phyloP scores from a whole-genome alignment of 2,329 filamentous ascomycete genomes.

The Stachybotrys elegans region DNA sequence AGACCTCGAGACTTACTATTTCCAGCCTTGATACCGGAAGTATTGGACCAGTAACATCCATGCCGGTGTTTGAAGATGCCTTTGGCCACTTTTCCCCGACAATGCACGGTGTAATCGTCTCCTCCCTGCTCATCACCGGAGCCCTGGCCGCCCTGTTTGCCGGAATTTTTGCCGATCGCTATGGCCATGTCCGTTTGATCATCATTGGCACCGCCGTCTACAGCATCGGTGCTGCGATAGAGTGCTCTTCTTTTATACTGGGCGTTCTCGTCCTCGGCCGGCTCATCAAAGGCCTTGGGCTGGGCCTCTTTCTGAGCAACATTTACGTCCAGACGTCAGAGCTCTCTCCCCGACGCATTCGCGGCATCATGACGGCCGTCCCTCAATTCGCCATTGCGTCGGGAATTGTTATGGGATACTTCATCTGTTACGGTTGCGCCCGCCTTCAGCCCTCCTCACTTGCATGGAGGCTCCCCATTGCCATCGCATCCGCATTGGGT shows the following conservation, averaged over 20 bases:
- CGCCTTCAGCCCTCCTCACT: conserved; percentile 35
- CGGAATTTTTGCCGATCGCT: conserved; percentile 46
- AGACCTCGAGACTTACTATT: no score
- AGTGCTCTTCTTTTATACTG: conserved; percentile 29
- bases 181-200: conserved; percentile 49
- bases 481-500: conserved; percentile 28
- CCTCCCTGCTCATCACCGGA: conserved; percentile 53
- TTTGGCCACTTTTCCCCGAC: conserved; percentile 50
- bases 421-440: conserved; percentile 54
- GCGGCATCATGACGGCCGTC: conserved; percentile 46
- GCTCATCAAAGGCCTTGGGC: conserved; percentile 49
- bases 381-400: conserved; percentile 49
- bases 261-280: conserved; percentile 51
- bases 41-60: conserved; percentile 55
- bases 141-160: conserved; percentile 55
- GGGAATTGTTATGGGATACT: conserved; percentile 52
- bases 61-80: conserved; percentile 43
- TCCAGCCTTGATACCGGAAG: conserved; percentile 37
- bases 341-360: conserved; percentile 46
- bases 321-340: conserved; percentile 53
- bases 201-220: conserved; percentile 48
- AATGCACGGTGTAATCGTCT: conserved; percentile 55
- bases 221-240: conserved; percentile 42
- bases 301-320: conserved; percentile 51
- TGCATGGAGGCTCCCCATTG: conserved; percentile 52